Evolutionary conservation across 768 basidiomycete species (phyloP).

Genomic region (Lentinula edodes): DNA sequence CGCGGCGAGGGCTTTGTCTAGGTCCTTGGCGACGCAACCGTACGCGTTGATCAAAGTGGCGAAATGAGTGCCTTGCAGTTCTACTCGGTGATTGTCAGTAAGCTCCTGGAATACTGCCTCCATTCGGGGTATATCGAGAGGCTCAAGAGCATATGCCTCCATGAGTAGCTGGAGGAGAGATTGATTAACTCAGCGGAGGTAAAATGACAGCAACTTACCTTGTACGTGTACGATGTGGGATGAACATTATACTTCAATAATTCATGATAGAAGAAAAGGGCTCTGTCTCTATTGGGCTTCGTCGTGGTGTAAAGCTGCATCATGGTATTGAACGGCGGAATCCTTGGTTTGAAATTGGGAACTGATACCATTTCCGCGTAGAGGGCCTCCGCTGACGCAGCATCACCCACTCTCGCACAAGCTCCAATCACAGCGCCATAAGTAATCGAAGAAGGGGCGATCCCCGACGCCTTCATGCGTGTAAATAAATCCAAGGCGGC

Average conservation of each 20-base stretch:
- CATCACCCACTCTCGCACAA: slow-evolving; percentile 90
- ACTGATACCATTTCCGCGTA: slow-evolving; percentile 80
- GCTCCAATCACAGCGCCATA: slow-evolving; percentile 94
- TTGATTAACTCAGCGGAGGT: neutral
- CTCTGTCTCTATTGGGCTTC: slow-evolving; percentile 78
- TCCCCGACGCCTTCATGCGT: slow-evolving; percentile 65
- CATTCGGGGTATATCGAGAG: slow-evolving; percentile 69
- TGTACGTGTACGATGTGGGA: slow-evolving; percentile 92
- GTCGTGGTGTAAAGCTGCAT: slow-evolving; percentile 93
- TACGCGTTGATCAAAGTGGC: slow-evolving; percentile 86
- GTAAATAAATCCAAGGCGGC: slow-evolving; percentile 83
- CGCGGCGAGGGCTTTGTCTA: slow-evolving; percentile 66
- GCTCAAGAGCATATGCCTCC: slow-evolving; percentile 87
- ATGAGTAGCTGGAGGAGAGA: slow-evolving; percentile 59
- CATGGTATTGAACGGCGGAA: slow-evolving; percentile 98
- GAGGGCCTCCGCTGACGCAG: slow-evolving; percentile 69
- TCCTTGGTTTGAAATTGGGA: slow-evolving; percentile 75
- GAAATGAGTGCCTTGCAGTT: slow-evolving; percentile 45
- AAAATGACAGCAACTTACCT: slow-evolving; percentile 39
- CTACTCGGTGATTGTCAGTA: slow-evolving; percentile 37
- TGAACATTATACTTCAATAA: slow-evolving; percentile 54
- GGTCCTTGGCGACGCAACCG: slow-evolving; percentile 74
- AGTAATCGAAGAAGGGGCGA: slow-evolving; percentile 79
- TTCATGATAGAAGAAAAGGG: slow-evolving; percentile 68
- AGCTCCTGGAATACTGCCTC: slow-evolving; percentile 64